phyloP scores from a whole-genome alignment of 305 asterid genomes.

The Fraxinus dipetala region DNA sequence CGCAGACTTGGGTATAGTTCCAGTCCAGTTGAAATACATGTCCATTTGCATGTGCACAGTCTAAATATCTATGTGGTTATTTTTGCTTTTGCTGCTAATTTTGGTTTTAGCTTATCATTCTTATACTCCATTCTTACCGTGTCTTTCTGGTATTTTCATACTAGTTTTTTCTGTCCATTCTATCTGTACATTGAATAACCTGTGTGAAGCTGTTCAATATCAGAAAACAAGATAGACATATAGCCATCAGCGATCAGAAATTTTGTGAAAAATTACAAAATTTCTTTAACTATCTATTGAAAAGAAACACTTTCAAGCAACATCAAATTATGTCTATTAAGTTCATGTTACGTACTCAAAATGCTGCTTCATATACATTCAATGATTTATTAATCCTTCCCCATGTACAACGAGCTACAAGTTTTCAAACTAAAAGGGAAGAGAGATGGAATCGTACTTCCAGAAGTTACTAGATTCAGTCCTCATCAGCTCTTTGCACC shows the following conservation, averaged over 20 bases:
- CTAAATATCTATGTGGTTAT: neutral
- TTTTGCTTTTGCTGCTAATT: neutral
- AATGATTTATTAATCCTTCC: neutral
- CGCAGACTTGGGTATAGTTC: neutral
- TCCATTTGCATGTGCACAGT: neutral
- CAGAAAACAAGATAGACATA: neutral
- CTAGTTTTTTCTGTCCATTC: neutral
- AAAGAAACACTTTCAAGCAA: neutral
- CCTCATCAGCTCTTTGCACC: constrained; percentile 1
- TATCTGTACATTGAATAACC: neutral
- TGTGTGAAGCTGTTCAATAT: neutral
- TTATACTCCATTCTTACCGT: neutral
- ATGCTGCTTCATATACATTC: neutral
- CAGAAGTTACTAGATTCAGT: neutral
- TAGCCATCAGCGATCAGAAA: neutral
- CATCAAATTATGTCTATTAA: neutral
- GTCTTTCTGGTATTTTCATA: neutral
- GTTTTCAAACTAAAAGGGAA: neutral
- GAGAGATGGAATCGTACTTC: neutral
- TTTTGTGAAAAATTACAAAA: neutral
- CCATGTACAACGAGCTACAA: neutral
- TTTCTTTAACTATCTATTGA: neutral
- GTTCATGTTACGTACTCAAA: neutral
- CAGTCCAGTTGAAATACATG: neutral
- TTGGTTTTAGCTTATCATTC: neutral